phyloP scores from a whole-genome alignment of 805 yeast genomes.

The Metschnikowia rubicola region DNA sequence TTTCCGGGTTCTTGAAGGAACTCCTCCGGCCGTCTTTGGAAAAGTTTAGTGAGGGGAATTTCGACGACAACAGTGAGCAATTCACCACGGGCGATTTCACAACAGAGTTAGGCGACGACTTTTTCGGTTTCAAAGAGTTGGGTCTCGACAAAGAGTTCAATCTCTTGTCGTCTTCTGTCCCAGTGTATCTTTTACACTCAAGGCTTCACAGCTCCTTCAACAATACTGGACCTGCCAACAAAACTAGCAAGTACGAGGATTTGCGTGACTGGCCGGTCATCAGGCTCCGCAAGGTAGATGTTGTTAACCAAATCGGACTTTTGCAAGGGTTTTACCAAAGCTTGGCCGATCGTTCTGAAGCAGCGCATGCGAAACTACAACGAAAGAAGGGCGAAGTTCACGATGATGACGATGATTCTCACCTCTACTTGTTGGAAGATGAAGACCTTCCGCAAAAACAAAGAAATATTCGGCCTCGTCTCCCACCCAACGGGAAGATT shows the following conservation, averaged over 20 bases:
- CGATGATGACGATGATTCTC: slow-evolving; percentile 37
- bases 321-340: slow-evolving; percentile 51
- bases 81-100: slow-evolving; percentile 94
- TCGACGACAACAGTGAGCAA: slow-evolving; percentile 89
- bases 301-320: slow-evolving; percentile 53
- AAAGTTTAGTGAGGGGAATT: slow-evolving; percentile 71
- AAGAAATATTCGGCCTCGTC: slow-evolving; percentile 67
- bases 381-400: slow-evolving; percentile 39
- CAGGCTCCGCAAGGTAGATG: slow-evolving; percentile 49
- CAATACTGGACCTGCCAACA: slow-evolving; percentile 41
- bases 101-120: slow-evolving; percentile 91
- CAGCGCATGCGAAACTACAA: slow-evolving; percentile 38
- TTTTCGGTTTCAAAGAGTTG: slow-evolving; percentile 92
- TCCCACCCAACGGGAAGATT: slow-evolving; percentile 90
- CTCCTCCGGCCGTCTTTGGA: slow-evolving; percentile 76
- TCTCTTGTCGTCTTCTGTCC: slow-evolving; percentile 77
- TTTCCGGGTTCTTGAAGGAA: slow-evolving; percentile 72
- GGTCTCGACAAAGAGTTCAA: slow-evolving; percentile 93
- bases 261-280: slow-evolving; percentile 54
- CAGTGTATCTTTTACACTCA: slow-evolving; percentile 82
- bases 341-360: slow-evolving; percentile 42
- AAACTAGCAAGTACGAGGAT: slow-evolving; percentile 60
- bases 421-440: slow-evolving; percentile 59
- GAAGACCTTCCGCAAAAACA: slow-evolving; percentile 81
- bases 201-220: slow-evolving; percentile 58